A percentile compares a stretch with the other conserved stretches of the same genome.
Conservation (phyloP, 1,139 yeast species). For the Candida buenavistaensis region DNA sequence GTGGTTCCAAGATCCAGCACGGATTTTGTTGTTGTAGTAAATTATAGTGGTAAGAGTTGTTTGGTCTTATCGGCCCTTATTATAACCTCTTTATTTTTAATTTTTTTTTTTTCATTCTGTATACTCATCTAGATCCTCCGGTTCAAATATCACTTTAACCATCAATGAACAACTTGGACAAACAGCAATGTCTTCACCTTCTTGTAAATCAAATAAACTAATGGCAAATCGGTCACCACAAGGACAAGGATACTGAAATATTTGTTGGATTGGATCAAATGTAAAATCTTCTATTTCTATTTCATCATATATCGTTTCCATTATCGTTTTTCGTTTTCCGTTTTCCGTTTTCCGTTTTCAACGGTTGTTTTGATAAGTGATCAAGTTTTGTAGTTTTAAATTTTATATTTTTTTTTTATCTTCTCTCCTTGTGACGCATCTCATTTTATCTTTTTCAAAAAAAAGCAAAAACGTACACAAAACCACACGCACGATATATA, state of each 20-base stretch:
- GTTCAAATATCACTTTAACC: slow-evolving; percentile 88
- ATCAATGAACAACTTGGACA: slow-evolving; percentile 95
- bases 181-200: slow-evolving; percentile 92
- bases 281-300: slow-evolving; percentile 97
- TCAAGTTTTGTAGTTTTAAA: no score
- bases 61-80: no score
- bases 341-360: no score
- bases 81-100: no score
- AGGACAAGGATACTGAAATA: slow-evolving; percentile 95
- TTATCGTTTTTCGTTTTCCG: slow-evolving; percentile 11
- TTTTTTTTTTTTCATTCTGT: slow-evolving; percentile 18
- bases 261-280: slow-evolving; percentile 74
- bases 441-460: no score
- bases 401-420: no score
- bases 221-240: slow-evolving; percentile 96
- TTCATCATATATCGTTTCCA: slow-evolving; percentile 81
- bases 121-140: slow-evolving; percentile 43
- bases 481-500: no score
- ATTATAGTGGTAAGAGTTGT: no score
- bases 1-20: no score
- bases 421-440: no score
- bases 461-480: no score
- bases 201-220: slow-evolving; percentile 77
- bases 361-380: no score
- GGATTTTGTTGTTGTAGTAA: neutral